These are phyloP conservation scores for Suhomyces kilbournensis DNA, from an alignment of 805 yeast genomes.

Conservation along the genomic window DNA sequence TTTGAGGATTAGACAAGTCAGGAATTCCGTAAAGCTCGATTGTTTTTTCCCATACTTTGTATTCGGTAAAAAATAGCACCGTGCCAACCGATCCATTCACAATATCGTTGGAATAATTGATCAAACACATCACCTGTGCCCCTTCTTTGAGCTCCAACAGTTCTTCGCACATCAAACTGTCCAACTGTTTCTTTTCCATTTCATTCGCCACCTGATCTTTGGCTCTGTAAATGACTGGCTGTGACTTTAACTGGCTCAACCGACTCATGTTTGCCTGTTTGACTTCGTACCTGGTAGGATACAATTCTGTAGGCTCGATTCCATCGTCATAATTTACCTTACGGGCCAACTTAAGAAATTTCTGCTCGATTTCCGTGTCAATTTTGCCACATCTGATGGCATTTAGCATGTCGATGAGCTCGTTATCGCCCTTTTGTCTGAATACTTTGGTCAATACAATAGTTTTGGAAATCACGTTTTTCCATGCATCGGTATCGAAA, in stretches of 20 bases:
- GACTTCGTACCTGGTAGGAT: conserved; percentile 83
- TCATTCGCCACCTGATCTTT: conserved; percentile 27
- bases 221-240: conserved; percentile 40
- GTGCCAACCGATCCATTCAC: conserved; percentile 93
- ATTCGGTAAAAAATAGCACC: conserved; percentile 52
- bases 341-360: conserved; percentile 57
- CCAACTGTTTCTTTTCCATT: conserved; percentile 35
- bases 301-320: conserved; percentile 83
- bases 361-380: conserved; percentile 42
- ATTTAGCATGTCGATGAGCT: conserved; percentile 75
- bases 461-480: conserved; percentile 56
- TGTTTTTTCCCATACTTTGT: conserved; percentile 21
- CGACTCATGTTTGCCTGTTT: conserved; percentile 61
- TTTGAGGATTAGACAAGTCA: conserved; percentile 14
- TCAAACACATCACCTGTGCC: conserved; percentile 93
- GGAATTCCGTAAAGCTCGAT: conserved; percentile 19
- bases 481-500: conserved; percentile 76
- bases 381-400: conserved; percentile 73
- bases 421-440: conserved; percentile 80
- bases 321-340: conserved; percentile 64
- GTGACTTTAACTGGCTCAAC: conserved; percentile 44
- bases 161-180: conserved; percentile 70
- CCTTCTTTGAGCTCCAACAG: conserved; percentile 65
- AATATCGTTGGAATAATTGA: conserved; percentile 66
- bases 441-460: conserved; percentile 76